These are phyloP conservation scores for Irpex sp. DNA, from an alignment of 1,284 basidiomycete genomes.

Conservation along the genomic window DNA sequence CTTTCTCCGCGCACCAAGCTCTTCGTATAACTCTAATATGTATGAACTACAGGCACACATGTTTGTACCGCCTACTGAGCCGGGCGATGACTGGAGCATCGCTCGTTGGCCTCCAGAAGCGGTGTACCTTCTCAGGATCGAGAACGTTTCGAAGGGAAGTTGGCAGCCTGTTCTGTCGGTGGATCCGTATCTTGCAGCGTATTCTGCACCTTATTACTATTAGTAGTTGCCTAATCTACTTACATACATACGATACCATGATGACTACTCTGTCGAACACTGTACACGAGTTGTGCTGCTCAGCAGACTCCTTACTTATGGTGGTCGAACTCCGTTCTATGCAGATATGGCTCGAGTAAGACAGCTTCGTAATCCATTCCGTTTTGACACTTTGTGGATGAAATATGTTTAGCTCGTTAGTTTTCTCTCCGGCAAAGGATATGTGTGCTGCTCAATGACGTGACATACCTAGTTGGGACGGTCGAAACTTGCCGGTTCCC, in stretches of 20 bases:
- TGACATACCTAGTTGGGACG: too few species aligned
- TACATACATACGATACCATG: not conserved
- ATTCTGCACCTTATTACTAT: not conserved
- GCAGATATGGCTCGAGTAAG: too few species aligned
- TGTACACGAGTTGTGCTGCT: too few species aligned
- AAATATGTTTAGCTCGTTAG: too few species aligned
- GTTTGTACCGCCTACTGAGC: not conserved
- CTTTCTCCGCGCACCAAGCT: not conserved
- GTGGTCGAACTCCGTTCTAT: too few species aligned
- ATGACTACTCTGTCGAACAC: not conserved
- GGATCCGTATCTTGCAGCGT: not conserved
- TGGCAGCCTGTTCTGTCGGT: not conserved
- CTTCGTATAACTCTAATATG: not conserved
- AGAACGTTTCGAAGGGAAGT: not conserved
- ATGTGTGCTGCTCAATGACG: too few species aligned
- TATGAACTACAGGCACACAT: not conserved
- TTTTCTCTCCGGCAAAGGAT: too few species aligned
- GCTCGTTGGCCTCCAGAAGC: not conserved
- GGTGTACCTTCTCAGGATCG: not conserved
- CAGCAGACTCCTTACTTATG: too few species aligned
- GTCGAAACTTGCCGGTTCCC: too few species aligned
- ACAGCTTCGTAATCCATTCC: too few species aligned
- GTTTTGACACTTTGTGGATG: too few species aligned
- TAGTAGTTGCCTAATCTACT: not conserved
- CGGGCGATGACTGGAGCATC: not conserved